These are phyloP conservation scores for Myochromella boudieri DNA, from an alignment of 768 basidiomycete genomes.

Conservation along the genomic window DNA sequence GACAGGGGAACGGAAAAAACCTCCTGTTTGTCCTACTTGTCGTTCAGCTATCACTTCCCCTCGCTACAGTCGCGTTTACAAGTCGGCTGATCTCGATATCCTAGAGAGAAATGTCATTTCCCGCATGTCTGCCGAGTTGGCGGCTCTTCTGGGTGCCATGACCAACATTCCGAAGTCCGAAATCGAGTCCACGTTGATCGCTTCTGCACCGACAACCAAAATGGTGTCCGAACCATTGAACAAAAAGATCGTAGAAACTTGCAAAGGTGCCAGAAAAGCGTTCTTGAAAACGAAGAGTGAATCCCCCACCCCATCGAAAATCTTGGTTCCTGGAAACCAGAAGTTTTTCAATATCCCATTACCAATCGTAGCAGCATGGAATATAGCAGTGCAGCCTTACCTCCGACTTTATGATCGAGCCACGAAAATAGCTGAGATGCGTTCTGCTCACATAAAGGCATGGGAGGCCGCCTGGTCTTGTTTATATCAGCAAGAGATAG, in stretches of 20 bases:
- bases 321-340: conserved; percentile 17
- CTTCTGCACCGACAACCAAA: conserved; percentile 3
- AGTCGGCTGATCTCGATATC: conserved; percentile 64
- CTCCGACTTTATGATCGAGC: conserved; percentile 39
- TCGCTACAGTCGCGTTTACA: conserved; percentile 62
- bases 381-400: conserved; percentile 31
- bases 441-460: conserved; percentile 56
- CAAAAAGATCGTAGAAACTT: conserved; percentile 16
- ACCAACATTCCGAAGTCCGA: conserved; percentile 23
- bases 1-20: conserved; percentile 24
- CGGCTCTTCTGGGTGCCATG: conserved; percentile 25
- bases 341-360: conserved; percentile 26
- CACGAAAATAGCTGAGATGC: conserved; percentile 39
- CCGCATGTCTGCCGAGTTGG: conserved; percentile 47
- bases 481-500: conserved; percentile 49
- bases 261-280: conserved; percentile 9
- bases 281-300: conserved; percentile 5
- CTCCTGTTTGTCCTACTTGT: conserved; percentile 64
- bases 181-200: conserved; percentile 19
- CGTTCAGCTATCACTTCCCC: conserved; percentile 53
- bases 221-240: conserved; percentile 10
- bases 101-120: conserved; percentile 61
- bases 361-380: conserved; percentile 38
- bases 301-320: conserved; percentile 5
- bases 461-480: conserved; percentile 61